These are phyloP conservation scores for Blastocladiella emersonii DNA, from an alignment of 371 early-diverging fungal species.

Conservation along the genomic window DNA sequence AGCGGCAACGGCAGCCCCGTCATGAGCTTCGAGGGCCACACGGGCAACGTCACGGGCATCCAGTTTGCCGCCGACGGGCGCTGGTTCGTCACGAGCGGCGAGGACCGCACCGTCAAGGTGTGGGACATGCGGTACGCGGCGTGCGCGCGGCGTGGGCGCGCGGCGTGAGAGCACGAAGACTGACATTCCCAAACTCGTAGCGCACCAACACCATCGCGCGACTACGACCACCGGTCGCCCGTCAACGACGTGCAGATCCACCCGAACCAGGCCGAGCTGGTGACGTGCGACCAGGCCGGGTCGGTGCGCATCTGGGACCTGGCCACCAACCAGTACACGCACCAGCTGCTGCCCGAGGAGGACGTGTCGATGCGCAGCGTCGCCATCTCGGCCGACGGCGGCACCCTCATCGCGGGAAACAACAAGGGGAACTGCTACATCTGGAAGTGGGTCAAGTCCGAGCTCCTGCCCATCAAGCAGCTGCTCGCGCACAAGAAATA, in stretches of 20 bases:
- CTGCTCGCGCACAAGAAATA: slow-evolving; percentile 68
- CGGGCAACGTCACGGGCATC: slow-evolving; percentile 79
- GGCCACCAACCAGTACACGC: slow-evolving; percentile 74
- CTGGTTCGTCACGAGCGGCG: slow-evolving; percentile 87
- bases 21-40: slow-evolving; percentile 66
- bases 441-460: slow-evolving; percentile 60
- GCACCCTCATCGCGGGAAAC: slow-evolving; percentile 76
- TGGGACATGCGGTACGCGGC: slow-evolving; percentile 60
- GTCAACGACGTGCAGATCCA: slow-evolving; percentile 91
- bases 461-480: slow-evolving; percentile 54
- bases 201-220: slow-evolving; percentile 22
- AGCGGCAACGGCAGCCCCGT: slow-evolving; percentile 46
- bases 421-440: slow-evolving; percentile 82
- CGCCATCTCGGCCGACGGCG: slow-evolving; percentile 78
- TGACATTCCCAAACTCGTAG: not conserved
- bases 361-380: slow-evolving; percentile 79
- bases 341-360: slow-evolving; percentile 76
- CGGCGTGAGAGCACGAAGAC: not conserved
- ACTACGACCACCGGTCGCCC: slow-evolving; percentile 72
- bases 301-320: slow-evolving; percentile 85
- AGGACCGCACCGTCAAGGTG: slow-evolving; percentile 85
- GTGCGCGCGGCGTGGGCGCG: no score
- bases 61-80: slow-evolving; percentile 84
- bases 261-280: slow-evolving; percentile 84
- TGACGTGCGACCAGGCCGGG: slow-evolving; percentile 90